A percentile compares a stretch with the other conserved stretches of the same genome.
Evolutionary conservation across 352 stramenopile genomes (phyloP).

Genomic region (Globisporangium paroecandrum): DNA sequence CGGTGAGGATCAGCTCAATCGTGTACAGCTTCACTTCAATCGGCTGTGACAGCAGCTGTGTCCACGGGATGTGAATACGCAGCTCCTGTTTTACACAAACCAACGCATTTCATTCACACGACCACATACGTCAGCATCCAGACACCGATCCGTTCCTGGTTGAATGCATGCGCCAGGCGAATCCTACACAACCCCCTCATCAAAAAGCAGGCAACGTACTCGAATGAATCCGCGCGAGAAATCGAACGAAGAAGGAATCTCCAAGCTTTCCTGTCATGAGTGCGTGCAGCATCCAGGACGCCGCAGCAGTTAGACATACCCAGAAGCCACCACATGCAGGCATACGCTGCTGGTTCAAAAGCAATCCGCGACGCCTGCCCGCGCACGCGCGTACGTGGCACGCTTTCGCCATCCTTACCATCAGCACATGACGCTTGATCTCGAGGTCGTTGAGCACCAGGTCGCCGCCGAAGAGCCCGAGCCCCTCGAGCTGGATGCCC

Average conservation of each 20-base stretch:
- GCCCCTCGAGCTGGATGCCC: conserved; percentile 81
- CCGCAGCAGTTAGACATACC: not conserved
- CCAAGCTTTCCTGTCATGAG: conserved; percentile 60
- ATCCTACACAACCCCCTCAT: not conserved
- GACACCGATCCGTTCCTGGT: no score
- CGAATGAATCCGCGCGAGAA: conserved; percentile 85
- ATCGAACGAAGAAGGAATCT: conserved; percentile 85
- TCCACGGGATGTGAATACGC: conserved; percentile 88
- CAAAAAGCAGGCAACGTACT: conserved; percentile 22
- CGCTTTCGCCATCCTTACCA: conserved; percentile 15
- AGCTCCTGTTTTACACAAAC: conserved; percentile 44
- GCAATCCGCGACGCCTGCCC: not conserved
- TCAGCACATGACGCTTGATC: conserved; percentile 85
- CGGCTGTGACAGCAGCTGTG: conserved; percentile 79
- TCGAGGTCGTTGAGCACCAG: conserved; percentile 87
- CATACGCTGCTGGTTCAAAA: not conserved
- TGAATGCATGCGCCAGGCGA: no score
- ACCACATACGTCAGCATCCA: not conserved
- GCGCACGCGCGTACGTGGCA: not conserved
- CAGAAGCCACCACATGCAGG: not conserved
- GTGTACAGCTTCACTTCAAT: conserved; percentile 89
- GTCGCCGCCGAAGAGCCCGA: conserved; percentile 82
- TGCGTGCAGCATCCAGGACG: not conserved
- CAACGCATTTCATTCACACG: not conserved
- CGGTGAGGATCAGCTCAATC: conserved; percentile 83